Evolutionary conservation across 306 rosid species (phyloP).

Genomic region (Cicer pinnatifidum): DNA sequence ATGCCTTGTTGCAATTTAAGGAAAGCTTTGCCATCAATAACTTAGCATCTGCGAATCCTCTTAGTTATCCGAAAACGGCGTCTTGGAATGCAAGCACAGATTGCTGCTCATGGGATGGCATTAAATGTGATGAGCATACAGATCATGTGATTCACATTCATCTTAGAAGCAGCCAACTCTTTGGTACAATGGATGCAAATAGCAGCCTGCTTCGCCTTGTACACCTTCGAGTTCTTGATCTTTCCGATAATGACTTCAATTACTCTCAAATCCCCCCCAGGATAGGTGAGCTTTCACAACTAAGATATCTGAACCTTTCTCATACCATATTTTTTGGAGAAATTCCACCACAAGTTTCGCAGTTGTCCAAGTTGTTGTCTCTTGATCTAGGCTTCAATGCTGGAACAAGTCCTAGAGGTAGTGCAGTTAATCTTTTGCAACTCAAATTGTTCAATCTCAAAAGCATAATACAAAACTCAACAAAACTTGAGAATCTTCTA

Average conservation of each 20-base stretch:
- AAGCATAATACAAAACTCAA: constrained; percentile 40
- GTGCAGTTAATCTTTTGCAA: background rate
- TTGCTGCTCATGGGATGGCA: constrained; percentile 48
- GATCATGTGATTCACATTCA: constrained; percentile 35
- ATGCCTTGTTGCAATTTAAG: constrained; percentile 42
- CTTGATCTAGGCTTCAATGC: background rate
- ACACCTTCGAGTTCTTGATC: constrained; percentile 34
- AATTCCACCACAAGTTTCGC: constrained; percentile 36
- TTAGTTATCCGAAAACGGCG: constrained; percentile 41
- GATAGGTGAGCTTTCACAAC: constrained; percentile 27
- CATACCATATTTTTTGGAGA: background rate
- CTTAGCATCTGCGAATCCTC: background rate
- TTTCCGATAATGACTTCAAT: constrained; percentile 46
- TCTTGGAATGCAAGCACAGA: constrained; percentile 41
- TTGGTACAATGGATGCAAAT: constrained; percentile 30
- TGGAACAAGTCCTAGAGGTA: background rate
- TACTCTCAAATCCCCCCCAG: constrained; percentile 45
- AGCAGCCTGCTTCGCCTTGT: constrained; percentile 11
- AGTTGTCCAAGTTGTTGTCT: constrained; percentile 28
- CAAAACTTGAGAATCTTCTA: constrained; percentile 4
- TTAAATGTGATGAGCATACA: constrained; percentile 38
- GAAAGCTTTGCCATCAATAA: constrained; percentile 17
- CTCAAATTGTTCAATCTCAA: constrained; percentile 3
- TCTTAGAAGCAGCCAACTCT: constrained; percentile 38
- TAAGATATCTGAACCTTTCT: constrained; percentile 26